Evolutionary conservation across 208 protist genomes (phyloP).

Genomic region (Acanthamoeba royreba): DNA sequence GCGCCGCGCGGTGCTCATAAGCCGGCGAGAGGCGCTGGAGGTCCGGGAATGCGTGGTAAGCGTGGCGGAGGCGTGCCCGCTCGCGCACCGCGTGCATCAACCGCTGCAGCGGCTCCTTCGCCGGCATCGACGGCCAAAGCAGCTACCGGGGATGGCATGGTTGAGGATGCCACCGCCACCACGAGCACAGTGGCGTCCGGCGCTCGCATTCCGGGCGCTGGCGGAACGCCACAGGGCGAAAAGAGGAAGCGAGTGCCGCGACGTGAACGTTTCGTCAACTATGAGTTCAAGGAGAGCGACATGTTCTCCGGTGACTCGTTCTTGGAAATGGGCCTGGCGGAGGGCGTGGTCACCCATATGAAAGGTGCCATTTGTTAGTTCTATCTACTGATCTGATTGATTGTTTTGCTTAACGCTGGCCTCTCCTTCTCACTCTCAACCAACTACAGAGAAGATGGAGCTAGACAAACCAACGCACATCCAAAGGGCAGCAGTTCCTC

Average conservation of each 20-base stretch:
- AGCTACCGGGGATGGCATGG: background rate
- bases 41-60: too few relatives aligned
- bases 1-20: too few relatives aligned
- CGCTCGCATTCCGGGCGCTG: background rate
- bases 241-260: background rate
- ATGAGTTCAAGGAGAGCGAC: constrained; percentile 48
- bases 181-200: background rate
- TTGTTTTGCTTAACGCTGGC: background rate
- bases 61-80: too few relatives aligned
- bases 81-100: too few relatives aligned
- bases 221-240: background rate
- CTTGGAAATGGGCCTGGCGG: background rate
- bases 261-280: background rate
- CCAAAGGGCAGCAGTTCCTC: constrained; percentile 17
- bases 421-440: background rate
- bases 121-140: background rate
- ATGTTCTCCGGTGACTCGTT: constrained; percentile 22
- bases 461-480: constrained; percentile 43
- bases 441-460: constrained; percentile 27
- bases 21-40: too few relatives aligned
- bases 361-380: background rate
- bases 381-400: background rate
- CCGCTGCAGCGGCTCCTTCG: background rate
- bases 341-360: background rate
- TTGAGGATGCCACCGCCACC: background rate